A percentile compares a stretch with the other conserved stretches of the same genome.
Evolutionary conservation across 306 rosid genomes (phyloP).

Genomic region (Prunus mongolica): DNA sequence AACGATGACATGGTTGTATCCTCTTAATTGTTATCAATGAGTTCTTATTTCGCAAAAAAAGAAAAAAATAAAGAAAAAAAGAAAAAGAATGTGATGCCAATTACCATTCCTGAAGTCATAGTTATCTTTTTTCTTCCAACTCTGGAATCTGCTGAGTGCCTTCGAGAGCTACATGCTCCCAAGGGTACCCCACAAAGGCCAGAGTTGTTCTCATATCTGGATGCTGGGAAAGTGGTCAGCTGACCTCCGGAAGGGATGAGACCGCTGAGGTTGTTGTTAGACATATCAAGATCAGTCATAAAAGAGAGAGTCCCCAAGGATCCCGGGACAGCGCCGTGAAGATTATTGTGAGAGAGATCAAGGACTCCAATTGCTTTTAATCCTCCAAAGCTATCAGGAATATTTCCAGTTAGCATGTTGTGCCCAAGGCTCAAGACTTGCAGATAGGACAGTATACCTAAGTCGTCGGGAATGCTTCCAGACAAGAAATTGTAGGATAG

Average conservation of each 20-base stretch:
- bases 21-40: too few species aligned
- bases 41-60: too few species aligned
- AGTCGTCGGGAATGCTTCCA: conserved; percentile 44
- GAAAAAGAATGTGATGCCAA: conserved; percentile 25
- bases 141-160: conserved; percentile 15
- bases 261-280: conserved; percentile 66
- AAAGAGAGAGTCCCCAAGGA: conserved; percentile 58
- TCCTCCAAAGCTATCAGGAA: conserved; percentile 66
- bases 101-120: conserved; percentile 31
- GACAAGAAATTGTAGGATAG: conserved; percentile 65
- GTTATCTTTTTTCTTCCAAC: conserved; percentile 38
- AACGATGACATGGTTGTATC: too few species aligned
- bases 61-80: too few species aligned
- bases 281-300: conserved; percentile 71
- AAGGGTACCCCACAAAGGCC: conserved; percentile 69
- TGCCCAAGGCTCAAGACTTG: conserved; percentile 72
- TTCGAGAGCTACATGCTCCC: conserved; percentile 32
- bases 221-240: conserved; percentile 62
- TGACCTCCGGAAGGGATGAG: conserved; percentile 69
- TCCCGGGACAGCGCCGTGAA: conserved; percentile 57
- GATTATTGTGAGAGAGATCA: conserved; percentile 67
- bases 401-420: conserved; percentile 48
- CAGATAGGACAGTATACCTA: conserved; percentile 50
- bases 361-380: conserved; percentile 57
- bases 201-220: conserved; percentile 69